Evolutionary conservation across 1,284 basidiomycete genomes (phyloP).

Genomic region (Agroathelia rolfsii): DNA sequence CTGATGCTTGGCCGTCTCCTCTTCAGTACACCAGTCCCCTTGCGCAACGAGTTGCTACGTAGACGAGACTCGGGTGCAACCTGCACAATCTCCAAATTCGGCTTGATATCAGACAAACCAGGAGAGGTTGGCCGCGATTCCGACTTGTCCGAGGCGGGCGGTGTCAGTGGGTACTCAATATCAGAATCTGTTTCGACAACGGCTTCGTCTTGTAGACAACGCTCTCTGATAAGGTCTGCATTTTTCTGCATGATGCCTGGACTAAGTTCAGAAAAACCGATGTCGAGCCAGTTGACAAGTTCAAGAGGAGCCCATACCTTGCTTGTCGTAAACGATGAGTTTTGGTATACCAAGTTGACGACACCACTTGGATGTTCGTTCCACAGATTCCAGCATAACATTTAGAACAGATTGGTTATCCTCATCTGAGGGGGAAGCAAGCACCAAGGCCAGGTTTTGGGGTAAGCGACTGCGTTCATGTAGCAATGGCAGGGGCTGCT

Average conservation of each 20-base stretch:
- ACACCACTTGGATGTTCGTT: constrained; percentile 50
- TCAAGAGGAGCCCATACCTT: constrained; percentile 35
- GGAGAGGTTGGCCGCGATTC: constrained; percentile 52
- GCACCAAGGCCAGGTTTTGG: constrained; percentile 51
- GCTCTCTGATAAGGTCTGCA: constrained; percentile 29
- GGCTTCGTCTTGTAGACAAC: constrained; percentile 21
- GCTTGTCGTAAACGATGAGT: constrained; percentile 60
- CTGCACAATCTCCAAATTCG: constrained; percentile 25
- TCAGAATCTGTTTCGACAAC: constrained; percentile 40
- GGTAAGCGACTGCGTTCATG: constrained; percentile 46
- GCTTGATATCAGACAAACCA: constrained; percentile 19
- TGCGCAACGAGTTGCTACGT: too few relatives aligned
- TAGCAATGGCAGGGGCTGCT: constrained; percentile 34
- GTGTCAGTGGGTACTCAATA: constrained; percentile 58
- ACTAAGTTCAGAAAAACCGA: constrained; percentile 7
- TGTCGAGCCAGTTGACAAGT: constrained; percentile 5
- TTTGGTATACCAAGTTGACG: constrained; percentile 41
- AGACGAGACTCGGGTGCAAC: too few relatives aligned
- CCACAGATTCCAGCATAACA: constrained; percentile 40
- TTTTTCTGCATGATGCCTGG: constrained; percentile 39
- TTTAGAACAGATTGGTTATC: constrained; percentile 27
- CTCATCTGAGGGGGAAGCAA: constrained; percentile 31
- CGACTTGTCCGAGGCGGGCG: constrained; percentile 59
- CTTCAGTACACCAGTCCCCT: constrained; percentile 13
- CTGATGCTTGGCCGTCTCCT: constrained; percentile 8